A percentile compares a stretch with the other conserved stretches of the same genome.
phyloP scores from a whole-genome alignment of 129 eudicot genomes.

The Arctium minus region DNA sequence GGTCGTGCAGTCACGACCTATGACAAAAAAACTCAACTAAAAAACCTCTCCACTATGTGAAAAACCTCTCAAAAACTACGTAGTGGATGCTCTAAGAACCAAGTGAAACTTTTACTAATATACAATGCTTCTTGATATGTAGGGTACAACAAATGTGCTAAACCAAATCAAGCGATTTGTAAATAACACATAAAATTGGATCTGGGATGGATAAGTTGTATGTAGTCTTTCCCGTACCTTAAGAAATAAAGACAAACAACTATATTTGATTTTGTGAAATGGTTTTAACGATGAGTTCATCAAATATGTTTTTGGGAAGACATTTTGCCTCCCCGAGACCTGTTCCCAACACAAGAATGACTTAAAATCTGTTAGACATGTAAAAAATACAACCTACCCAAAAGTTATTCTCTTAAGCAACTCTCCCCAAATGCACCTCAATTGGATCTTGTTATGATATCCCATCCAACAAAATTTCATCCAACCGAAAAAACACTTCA shows the following conservation, averaged over 20 bases:
- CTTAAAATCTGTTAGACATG: neutral
- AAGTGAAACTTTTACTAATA: neutral
- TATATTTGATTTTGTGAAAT: too few species aligned
- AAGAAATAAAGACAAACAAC: neutral
- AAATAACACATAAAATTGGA: neutral
- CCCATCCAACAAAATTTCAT: neutral
- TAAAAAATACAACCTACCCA: too few species aligned
- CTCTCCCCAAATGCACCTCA: neutral
- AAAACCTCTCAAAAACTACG: too few species aligned
- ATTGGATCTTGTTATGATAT: neutral
- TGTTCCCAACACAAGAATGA: neutral
- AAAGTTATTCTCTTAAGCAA: neutral
- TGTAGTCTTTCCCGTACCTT: neutral
- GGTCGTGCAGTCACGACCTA: too few species aligned
- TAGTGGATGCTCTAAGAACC: too few species aligned
- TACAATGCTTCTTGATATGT: neutral
- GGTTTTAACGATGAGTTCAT: neutral
- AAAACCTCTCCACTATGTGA: too few species aligned
- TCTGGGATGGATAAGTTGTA: neutral
- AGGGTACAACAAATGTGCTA: neutral
- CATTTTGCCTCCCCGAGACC: too few species aligned
- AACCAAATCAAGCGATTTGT: neutral
- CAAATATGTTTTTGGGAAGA: neutral
- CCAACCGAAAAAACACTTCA: neutral
- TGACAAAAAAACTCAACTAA: too few species aligned